Evolutionary conservation across 441 rosid species (phyloP).

Genomic region (Gossypium aridum): DNA sequence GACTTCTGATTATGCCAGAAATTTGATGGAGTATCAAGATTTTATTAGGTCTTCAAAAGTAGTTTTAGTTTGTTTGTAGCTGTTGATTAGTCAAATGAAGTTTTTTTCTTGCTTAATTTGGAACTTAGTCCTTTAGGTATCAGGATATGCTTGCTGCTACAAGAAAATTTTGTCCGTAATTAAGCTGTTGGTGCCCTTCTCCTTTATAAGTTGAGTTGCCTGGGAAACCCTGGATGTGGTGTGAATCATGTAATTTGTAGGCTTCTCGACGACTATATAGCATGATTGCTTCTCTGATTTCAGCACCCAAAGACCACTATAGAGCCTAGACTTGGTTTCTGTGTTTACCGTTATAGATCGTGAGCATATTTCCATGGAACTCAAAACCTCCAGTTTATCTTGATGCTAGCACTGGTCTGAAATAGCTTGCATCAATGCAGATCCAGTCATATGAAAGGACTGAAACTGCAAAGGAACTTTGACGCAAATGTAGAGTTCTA

Average conservation of each 20-base stretch:
- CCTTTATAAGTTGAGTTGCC: background rate
- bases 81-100: background rate
- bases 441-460: background rate
- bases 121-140: background rate
- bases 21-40: background rate
- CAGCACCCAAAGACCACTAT: background rate
- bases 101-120: constrained; percentile 1
- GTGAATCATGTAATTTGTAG: background rate
- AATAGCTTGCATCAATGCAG: background rate
- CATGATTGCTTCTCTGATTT: background rate
- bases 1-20: background rate
- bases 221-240: background rate
- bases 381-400: background rate
- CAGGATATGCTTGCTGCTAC: background rate
- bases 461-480: constrained; percentile 2
- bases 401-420: background rate
- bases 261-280: background rate
- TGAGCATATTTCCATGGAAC: background rate
- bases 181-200: background rate
- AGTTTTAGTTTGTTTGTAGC: constrained; percentile 5
- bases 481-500: background rate
- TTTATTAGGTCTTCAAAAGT: background rate
- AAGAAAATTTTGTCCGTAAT: background rate
- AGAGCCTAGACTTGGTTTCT: background rate
- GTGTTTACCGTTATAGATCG: background rate